Base-by-base conservation (phyloP, 805 yeast species). In the Saccharomyces mikatae region DNA sequence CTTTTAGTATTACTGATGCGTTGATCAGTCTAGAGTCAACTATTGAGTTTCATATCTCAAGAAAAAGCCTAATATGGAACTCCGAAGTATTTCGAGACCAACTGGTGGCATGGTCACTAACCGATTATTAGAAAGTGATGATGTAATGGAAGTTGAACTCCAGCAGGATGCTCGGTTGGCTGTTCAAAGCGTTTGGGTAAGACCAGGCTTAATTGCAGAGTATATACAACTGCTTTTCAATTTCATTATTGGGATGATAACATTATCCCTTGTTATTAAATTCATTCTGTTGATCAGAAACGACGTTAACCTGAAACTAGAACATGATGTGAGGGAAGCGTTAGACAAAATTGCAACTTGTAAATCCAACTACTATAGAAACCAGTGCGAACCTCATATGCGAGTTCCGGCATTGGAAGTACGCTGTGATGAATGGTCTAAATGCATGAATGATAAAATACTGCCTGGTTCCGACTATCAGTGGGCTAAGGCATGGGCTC, bases 401-500 rank as follows among this genome's bases (percentile, higher is more conserved):
- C 73, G 92, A 13, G 91, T 83, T 0, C 96, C 96, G 0, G 90
- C 89, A 0, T 68, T 89, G 17, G 94, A 86, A 61, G 69, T 71
- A 1, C 72, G 80, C 13, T 92, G 99, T 69, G 74, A 77, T 36
- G 76, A 75, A 36, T 89, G 96, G 94, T 85, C 81, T 57, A 78
- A 77, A 54, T 94, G 99, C 68, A 88, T 89, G 90, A 54, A 58
- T 13, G 52, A 47, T 32, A 52, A 47, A 47, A 53, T 41, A 30
- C 17, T 27, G 13, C 30, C 22, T 54, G 11, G 48, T 11, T 29
- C 44, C 51, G 14, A 52, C 48, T 11, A 48, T 44, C 28, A 41
- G 17, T 78, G 82, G 50, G 87, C 92, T 1, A 77, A 77, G 56
- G 78, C 89, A 53, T 83, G 90, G 49, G 95, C 95, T 0, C 90